Evolutionary conservation across 2,329 filamentous ascomycete genomes (phyloP), one percentile per base, ranked within the genome.

Genomic region (Diaporthe vaccinii): DNA sequence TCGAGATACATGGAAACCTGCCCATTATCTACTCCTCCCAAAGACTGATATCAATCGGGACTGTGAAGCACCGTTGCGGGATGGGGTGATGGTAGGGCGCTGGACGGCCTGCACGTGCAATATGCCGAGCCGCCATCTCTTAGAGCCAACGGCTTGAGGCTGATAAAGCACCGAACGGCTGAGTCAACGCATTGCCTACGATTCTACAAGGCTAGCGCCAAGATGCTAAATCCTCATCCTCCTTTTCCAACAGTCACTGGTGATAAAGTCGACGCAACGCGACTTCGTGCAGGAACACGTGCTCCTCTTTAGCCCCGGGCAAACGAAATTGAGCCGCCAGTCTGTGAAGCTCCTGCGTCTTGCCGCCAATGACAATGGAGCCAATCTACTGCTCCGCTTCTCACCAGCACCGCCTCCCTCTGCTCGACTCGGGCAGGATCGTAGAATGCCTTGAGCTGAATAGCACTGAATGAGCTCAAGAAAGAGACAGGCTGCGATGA

Each of bases 111-210:
- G 36, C 20, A n/a, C 58, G 36, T 53, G 46, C 20, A 28, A 68
- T 36, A 31, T 36, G 17, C 62, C 14, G 61, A 46, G 61, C 61
- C 61, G 28, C 41, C 39, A n/a, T 65, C 57, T 31, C n/a, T 17
- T n/a, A n/a, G 61, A 17, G 61, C 41, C 46, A 14, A 28, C 46
- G 22, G 28, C 49, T 22, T 39, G 49, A 55, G 46, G 65, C 49
- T 69, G 14, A 39, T 39, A 14, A 55, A 25, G 65, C n/a, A 55
- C 65, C 12, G n/a, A n/a, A n/a, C n/a, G 10, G 65, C 34, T 69
- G 65, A 69, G 46, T 41, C 65, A 55, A 55, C 65, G 36, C 62
- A 31, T 41, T 31, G 20, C 59, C 39, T 31, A 49, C 36, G 12
- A 25, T 22, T 15, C 14, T 49, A 3, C 22, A n/a, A 3, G 5